These are phyloP conservation scores for Cylindrodendrum hubeiense DNA, from an alignment of 2,329 filamentous ascomycete genomes.

Conservation along the genomic window DNA sequence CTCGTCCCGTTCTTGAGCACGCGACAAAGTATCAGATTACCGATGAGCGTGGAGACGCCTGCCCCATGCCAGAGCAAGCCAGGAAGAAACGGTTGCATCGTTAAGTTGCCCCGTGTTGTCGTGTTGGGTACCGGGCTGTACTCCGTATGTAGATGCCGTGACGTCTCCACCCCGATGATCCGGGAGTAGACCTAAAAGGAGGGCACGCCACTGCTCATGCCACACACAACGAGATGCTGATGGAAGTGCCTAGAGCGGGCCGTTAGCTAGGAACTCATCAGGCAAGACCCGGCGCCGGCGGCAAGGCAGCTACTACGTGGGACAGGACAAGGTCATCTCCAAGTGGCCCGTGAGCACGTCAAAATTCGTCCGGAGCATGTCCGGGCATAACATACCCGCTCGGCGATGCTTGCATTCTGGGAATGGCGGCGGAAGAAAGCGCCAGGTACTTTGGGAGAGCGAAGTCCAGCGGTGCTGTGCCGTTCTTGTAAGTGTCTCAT, in stretches of 20 bases:
- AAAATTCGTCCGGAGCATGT: conserved; percentile 30
- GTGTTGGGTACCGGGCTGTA: conserved; percentile 3
- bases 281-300: conserved; percentile 31
- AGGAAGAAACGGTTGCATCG: conserved; percentile 13
- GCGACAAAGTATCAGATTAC: conserved; percentile 33
- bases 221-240: conserved; percentile 35
- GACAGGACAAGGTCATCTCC: conserved; percentile 11
- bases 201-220: conserved; percentile 34
- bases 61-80: conserved; percentile 6
- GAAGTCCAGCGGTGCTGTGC: conserved; percentile 1
- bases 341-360: conserved; percentile 35
- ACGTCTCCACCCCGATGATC: conserved; percentile 36
- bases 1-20: conserved; percentile 20
- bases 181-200: conserved; percentile 24
- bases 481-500: conserved; percentile 33
- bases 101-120: conserved; percentile 2
- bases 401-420: background rate
- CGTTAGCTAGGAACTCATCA: conserved; percentile 39
- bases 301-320: conserved; percentile 33
- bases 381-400: background rate
- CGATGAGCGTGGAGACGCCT: conserved; percentile 22
- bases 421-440: background rate
- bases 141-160: conserved; percentile 9
- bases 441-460: background rate
- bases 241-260: conserved; percentile 34